Conservation (phyloP, 768 basidiomycete species). For the Pleurotus tuoliensis region DNA sequence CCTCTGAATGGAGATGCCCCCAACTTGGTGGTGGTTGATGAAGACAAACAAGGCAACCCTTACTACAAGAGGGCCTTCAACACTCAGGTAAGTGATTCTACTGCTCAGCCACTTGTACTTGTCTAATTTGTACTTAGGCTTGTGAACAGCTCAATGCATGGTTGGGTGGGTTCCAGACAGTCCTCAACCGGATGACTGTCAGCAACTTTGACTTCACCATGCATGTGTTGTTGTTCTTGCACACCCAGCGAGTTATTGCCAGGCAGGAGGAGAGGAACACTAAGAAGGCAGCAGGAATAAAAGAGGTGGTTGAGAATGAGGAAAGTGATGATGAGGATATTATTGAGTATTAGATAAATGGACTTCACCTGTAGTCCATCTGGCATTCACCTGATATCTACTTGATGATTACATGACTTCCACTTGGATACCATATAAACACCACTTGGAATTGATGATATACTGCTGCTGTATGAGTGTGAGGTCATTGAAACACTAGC, state of each 20-base stretch:
- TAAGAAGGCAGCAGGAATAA: neutral
- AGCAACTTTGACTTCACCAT: conserved; percentile 17
- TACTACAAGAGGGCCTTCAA: too few relatives aligned
- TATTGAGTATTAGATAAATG: neutral
- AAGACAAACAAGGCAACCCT: too few relatives aligned
- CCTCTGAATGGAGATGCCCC: too few relatives aligned
- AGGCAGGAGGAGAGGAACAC: neutral
- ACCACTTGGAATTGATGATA: too few relatives aligned
- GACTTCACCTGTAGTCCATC: neutral
- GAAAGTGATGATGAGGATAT: conserved; percentile 2
- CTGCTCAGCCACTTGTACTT: too few relatives aligned
- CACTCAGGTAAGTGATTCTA: too few relatives aligned
- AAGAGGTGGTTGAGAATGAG: neutral
- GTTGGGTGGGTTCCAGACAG: conserved; percentile 26
- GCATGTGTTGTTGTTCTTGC: conserved; percentile 2
- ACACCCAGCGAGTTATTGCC: neutral
- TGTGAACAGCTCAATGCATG: conserved; percentile 30
- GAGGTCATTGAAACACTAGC: too few relatives aligned
- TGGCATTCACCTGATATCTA: neutral
- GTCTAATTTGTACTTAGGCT: conserved; percentile 16
- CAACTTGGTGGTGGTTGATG: too few relatives aligned
- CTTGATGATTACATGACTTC: neutral
- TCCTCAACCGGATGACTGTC: conserved; percentile 21
- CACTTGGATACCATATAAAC: too few relatives aligned
- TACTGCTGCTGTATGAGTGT: too few relatives aligned